Evolutionary conservation across 2,329 filamentous ascomycete species (phyloP).

Genomic region (Paecilomyces sp.): DNA sequence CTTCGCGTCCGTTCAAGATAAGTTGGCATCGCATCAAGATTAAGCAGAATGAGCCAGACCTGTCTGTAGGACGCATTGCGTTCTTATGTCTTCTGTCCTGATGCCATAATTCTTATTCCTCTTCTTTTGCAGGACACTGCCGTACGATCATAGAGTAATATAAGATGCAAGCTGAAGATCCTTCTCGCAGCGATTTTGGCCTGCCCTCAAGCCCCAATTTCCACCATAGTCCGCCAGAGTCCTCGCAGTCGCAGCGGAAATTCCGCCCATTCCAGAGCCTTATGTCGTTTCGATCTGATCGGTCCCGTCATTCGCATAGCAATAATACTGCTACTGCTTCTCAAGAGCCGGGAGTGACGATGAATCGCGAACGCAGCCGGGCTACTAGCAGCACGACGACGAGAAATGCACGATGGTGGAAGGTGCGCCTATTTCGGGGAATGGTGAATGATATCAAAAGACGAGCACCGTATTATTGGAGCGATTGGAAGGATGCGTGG

Average conservation of each 20-base stretch:
- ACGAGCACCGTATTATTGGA: slow-evolving; percentile 68
- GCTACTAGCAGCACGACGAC: slow-evolving; percentile 3
- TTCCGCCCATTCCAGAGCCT: slow-evolving; percentile 18
- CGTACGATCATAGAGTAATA: not conserved
- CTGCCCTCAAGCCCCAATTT: slow-evolving; percentile 18
- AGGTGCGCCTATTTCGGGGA: slow-evolving; percentile 65
- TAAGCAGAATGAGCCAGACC: not conserved
- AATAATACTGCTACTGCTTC: not conserved
- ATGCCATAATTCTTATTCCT: not conserved
- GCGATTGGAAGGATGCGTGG: slow-evolving; percentile 82
- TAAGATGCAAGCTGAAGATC: slow-evolving; percentile 7
- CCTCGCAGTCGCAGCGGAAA: slow-evolving; percentile 15
- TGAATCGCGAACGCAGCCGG: slow-evolving; percentile 5
- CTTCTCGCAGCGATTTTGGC: slow-evolving; percentile 14
- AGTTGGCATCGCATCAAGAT: too few relatives aligned
- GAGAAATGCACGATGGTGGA: slow-evolving; percentile 57
- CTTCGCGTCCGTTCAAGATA: too few relatives aligned
- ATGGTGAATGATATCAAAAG: slow-evolving; percentile 73
- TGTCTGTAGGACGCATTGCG: not conserved
- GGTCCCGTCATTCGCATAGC: slow-evolving; percentile 2
- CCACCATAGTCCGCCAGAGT: slow-evolving; percentile 14
- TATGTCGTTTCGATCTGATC: slow-evolving; percentile 12
- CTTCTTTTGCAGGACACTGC: not conserved
- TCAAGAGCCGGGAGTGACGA: not conserved
- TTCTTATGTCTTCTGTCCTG: not conserved